phyloP scores from a whole-genome alignment of 371 early-diverging fungal species.

The Rhizopus microsporus region DNA sequence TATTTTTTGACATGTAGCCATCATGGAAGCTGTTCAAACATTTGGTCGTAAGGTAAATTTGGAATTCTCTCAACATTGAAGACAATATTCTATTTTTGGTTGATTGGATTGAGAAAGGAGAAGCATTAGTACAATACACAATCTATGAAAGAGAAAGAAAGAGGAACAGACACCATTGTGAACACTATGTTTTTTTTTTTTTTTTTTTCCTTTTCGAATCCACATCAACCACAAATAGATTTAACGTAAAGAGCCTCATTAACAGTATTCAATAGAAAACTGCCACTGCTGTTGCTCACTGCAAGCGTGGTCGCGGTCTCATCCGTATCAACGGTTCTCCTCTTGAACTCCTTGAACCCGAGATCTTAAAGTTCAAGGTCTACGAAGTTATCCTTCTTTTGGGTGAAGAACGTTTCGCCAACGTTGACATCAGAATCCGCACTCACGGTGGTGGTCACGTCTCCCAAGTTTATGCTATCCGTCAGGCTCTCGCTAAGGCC shows the following conservation, averaged over 20 bases:
- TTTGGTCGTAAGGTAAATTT: constrained; percentile 51
- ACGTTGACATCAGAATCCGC: constrained; percentile 97
- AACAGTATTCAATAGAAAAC: constrained; percentile 78
- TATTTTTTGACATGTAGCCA: constrained; percentile 8
- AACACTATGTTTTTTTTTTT: not conserved
- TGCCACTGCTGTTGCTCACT: constrained; percentile 98
- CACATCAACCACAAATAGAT: not conserved
- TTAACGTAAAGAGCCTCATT: not conserved
- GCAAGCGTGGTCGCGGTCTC: constrained; percentile 97
- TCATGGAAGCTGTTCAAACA: constrained; percentile 55
- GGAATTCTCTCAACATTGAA: too few species aligned
- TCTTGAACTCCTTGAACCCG: constrained; percentile 94
- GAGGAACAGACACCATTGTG: not conserved
- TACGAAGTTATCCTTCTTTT: constrained; percentile 98
- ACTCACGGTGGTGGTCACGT: constrained; percentile 97
- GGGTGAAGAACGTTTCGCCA: constrained; percentile 95
- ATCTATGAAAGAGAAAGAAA: not conserved
- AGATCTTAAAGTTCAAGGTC: constrained; percentile 97
- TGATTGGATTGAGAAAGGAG: not conserved
- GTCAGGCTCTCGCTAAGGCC: constrained; percentile 99
- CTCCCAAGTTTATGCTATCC: constrained; percentile 98
- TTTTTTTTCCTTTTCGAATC: not conserved
- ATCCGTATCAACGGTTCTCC: constrained; percentile 96
- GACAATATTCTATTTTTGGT: not conserved
- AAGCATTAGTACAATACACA: too few species aligned